phyloP scores from a whole-genome alignment of 2,329 filamentous ascomycete genomes.

The Zalaria sp. region DNA sequence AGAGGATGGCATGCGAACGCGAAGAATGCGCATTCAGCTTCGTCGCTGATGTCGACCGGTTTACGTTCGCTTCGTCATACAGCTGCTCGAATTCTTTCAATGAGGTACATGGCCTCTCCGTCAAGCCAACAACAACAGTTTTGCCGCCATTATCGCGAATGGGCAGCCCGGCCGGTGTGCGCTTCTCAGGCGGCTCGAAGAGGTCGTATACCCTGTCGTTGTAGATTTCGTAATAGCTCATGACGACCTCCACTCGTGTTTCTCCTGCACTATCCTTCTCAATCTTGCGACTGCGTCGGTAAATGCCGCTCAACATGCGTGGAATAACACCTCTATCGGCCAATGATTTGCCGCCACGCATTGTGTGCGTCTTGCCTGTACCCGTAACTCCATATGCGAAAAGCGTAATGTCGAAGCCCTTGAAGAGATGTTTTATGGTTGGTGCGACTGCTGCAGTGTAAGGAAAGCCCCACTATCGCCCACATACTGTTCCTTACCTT shows the following conservation, averaged over 20 bases:
- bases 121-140: conserved; percentile 74
- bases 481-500: conserved; percentile 45
- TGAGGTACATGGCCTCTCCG: conserved; percentile 67
- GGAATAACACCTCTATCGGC: conserved; percentile 82
- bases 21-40: conserved; percentile 89
- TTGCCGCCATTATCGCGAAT: conserved; percentile 77
- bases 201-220: conserved; percentile 91
- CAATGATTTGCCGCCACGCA: conserved; percentile 79
- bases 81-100: conserved; percentile 81
- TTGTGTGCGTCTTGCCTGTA: conserved; percentile 90
- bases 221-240: conserved; percentile 95
- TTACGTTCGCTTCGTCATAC: conserved; percentile 85
- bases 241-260: conserved; percentile 56
- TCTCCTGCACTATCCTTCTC: conserved; percentile 61
- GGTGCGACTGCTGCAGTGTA: conserved; percentile 53
- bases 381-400: conserved; percentile 91
- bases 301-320: conserved; percentile 70
- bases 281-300: conserved; percentile 72
- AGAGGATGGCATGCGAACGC: conserved; percentile 77
- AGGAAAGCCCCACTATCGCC: neutral
- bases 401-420: conserved; percentile 73
- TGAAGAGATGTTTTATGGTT: conserved; percentile 82
- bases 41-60: conserved; percentile 76
- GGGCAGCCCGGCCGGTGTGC: conserved; percentile 65
- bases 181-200: conserved; percentile 76